Conservation (phyloP, 139 green algal genomes). For the Microglena sp. region DNA sequence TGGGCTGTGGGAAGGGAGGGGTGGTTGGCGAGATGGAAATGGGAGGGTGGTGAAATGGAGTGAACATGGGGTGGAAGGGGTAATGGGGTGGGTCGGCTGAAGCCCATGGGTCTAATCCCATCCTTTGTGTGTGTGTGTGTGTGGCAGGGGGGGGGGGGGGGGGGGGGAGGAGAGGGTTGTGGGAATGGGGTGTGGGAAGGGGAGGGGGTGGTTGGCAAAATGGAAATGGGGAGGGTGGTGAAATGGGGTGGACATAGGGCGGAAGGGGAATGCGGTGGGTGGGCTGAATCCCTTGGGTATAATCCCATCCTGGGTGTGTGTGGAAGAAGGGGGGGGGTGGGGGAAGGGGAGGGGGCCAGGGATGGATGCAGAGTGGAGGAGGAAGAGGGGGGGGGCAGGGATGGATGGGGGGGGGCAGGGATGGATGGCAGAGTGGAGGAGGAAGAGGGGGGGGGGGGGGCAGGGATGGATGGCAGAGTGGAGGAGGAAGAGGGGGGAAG, state of each 20-base stretch:
- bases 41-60: neutral
- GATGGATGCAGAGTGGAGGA: neutral
- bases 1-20: too few relatives aligned
- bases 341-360: neutral
- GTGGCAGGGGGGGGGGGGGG: neutral
- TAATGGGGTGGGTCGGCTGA: neutral
- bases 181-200: too few relatives aligned
- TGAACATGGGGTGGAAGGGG: neutral
- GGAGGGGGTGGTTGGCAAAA: neutral
- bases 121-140: neutral
- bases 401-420: neutral
- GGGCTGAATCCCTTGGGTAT: slow-evolving; percentile 50
- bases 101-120: too few relatives aligned
- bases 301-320: neutral
- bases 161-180: neutral
- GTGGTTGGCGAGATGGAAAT: neutral
- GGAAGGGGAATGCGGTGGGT: neutral
- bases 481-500: too few relatives aligned
- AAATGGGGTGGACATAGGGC: neutral
- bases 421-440: too few relatives aligned
- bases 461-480: too few relatives aligned
- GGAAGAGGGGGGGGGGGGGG: too few relatives aligned
- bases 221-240: neutral
- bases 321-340: neutral
- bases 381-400: neutral